Evolutionary conservation across 179 eudicot species (phyloP).

Genomic region (Beta corolliflora): DNA sequence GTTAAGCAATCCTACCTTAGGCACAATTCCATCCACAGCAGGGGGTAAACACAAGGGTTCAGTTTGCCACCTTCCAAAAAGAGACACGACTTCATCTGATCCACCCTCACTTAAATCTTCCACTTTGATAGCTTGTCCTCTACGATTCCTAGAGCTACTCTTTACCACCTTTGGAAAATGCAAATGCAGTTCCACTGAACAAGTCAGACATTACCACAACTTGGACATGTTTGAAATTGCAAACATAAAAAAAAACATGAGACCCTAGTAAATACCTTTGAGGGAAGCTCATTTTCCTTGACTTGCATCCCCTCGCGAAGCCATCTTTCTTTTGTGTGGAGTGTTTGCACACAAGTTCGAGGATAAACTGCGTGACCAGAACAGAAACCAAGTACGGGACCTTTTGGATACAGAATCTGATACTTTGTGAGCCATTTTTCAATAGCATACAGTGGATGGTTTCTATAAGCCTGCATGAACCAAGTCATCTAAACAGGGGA

Average conservation of each 20-base stretch:
- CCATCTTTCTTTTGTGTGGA: conserved; percentile 88
- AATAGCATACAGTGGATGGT: conserved; percentile 78
- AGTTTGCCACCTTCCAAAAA: conserved; percentile 96
- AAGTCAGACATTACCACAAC: not conserved
- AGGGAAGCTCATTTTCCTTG: conserved; percentile 71
- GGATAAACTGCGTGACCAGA: conserved; percentile 91
- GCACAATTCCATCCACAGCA: conserved; percentile 92
- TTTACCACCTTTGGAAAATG: conserved; percentile 51
- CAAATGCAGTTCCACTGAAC: conserved; percentile 10
- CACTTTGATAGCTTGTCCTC: conserved; percentile 43
- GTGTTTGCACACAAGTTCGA: conserved; percentile 77
- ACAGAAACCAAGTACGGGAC: conserved; percentile 83
- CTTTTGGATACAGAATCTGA: conserved; percentile 82
- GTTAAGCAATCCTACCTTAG: conserved; percentile 54
- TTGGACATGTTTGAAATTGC: not conserved
- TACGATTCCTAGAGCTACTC: conserved; percentile 51
- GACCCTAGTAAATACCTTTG: conserved; percentile 63
- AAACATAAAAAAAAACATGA: conserved; percentile 1
- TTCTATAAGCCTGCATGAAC: conserved; percentile 97
- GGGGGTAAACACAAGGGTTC: conserved; percentile 73
- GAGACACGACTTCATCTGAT: conserved; percentile 48
- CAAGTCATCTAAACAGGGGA: too few relatives aligned
- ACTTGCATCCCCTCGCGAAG: conserved; percentile 84
- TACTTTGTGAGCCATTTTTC: conserved; percentile 95
- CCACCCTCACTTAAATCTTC: conserved; percentile 47